A percentile compares a stretch with the other conserved stretches of the same genome.
These are phyloP conservation scores for Fonsecaea multimorphosa DNA, from an alignment of 2,329 filamentous ascomycete genomes.

Conservation along the genomic window DNA sequence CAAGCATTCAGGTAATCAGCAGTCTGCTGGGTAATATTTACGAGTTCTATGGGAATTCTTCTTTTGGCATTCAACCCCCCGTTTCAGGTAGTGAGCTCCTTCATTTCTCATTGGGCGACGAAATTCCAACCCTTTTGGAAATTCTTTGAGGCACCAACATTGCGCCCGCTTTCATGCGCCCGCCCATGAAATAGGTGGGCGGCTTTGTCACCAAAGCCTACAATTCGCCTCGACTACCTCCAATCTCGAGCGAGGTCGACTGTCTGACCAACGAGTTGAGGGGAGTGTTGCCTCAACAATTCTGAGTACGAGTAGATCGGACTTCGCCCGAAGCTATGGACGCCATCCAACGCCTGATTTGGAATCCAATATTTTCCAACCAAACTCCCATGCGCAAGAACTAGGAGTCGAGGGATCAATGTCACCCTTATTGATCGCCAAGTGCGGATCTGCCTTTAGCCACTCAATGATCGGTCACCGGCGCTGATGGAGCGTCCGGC, in stretches of 20 bases:
- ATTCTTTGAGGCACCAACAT: not conserved
- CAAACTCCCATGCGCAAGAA: not conserved
- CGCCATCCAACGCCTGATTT: not conserved
- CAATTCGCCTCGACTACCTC: not conserved
- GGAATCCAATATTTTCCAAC: not conserved
- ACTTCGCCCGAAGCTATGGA: not conserved
- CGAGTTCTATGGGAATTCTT: not conserved
- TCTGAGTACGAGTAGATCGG: not conserved
- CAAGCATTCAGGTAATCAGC: not conserved
- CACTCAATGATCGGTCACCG: not conserved
- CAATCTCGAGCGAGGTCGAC: not conserved
- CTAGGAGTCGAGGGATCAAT: not conserved
- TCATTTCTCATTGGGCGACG: not conserved
- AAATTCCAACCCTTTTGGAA: not conserved
- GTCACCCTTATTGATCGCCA: not conserved
- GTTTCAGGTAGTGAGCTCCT: not conserved
- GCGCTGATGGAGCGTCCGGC: not conserved
- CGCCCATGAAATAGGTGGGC: not conserved
- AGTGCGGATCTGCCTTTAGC: not conserved
- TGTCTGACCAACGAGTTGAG: not conserved
- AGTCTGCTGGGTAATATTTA: not conserved
- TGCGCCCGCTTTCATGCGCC: not conserved
- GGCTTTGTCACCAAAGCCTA: not conserved
- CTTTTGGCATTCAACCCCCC: not conserved
- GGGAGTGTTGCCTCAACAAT: not conserved